Evolutionary conservation across 176 grass and related monocot species (phyloP).

Genomic region (Lolium perenne): DNA sequence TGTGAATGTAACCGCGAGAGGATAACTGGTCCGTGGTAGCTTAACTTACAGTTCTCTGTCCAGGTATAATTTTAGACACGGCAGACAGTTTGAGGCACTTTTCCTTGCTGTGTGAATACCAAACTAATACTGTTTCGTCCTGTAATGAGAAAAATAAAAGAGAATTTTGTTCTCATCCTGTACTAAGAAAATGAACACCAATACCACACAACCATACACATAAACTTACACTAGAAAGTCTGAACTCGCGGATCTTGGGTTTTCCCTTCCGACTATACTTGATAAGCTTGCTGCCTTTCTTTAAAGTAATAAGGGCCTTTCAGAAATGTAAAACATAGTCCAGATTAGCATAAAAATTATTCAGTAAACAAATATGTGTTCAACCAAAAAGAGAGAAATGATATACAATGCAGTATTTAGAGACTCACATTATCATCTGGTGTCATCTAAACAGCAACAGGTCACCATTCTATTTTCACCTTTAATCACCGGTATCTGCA

Average conservation of each 20-base stretch:
- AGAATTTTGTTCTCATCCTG: not conserved
- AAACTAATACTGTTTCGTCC: constrained; percentile 87
- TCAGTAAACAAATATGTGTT: not conserved
- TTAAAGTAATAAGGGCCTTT: constrained; percentile 69
- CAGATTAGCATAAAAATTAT: not conserved
- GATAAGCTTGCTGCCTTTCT: constrained; percentile 74
- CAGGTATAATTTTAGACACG: constrained; percentile 81
- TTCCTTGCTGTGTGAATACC: constrained; percentile 87
- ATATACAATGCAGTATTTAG: not conserved
- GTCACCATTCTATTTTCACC: constrained; percentile 60
- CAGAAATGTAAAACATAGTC: not conserved
- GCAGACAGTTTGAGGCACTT: constrained; percentile 73
- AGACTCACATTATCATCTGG: constrained; percentile 57
- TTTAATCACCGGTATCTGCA: constrained; percentile 42
- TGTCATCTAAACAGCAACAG: constrained; percentile 67
- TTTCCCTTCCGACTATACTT: constrained; percentile 84
- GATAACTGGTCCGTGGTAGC: constrained; percentile 27
- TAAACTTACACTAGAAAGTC: constrained; percentile 74
- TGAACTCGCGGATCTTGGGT: constrained; percentile 73
- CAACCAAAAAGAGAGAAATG: not conserved
- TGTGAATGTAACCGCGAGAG: constrained; percentile 21
- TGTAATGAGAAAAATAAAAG: constrained; percentile 42
- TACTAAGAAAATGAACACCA: not conserved
- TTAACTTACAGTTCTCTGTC: constrained; percentile 90
- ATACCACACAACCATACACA: not conserved